phyloP scores from a whole-genome alignment of 192 early-diverging fungal genomes.

The Phycomyces nitens region DNA sequence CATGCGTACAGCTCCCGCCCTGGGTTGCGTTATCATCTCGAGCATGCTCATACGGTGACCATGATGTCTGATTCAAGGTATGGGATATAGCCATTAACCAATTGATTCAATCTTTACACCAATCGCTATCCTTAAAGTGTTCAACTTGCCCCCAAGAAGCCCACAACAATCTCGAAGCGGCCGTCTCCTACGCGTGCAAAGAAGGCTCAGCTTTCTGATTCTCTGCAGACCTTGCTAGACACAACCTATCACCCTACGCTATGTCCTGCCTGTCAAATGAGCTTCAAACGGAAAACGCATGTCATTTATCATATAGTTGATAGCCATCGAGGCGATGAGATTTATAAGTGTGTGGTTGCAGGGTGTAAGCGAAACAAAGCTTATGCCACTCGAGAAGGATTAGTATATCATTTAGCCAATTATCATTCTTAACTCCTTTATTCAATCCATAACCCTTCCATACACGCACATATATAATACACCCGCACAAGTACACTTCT shows the following conservation, averaged over 20 bases:
- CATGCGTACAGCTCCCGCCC: conserved; percentile 7
- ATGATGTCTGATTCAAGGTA: conserved; percentile 1
- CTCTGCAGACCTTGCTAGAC: conserved; percentile 1
- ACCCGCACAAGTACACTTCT: not conserved
- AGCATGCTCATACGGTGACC: conserved; percentile 20
- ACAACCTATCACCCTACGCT: not conserved
- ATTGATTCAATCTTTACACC: too few species aligned
- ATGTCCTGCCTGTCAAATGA: not conserved
- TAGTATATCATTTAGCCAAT: conserved; percentile 1
- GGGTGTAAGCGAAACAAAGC: not conserved
- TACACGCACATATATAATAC: not conserved
- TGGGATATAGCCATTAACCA: too few species aligned
- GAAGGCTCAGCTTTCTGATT: not conserved
- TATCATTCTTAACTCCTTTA: not conserved
- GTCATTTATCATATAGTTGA: not conserved
- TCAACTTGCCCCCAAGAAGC: too few species aligned
- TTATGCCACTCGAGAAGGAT: not conserved
- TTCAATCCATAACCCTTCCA: not conserved
- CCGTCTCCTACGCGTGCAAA: not conserved
- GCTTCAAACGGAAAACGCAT: not conserved
- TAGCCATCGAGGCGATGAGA: not conserved
- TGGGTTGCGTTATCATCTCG: conserved; percentile 20
- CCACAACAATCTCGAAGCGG: too few species aligned
- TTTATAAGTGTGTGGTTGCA: not conserved
- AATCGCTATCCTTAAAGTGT: too few species aligned